A percentile compares a stretch with the other conserved stretches of the same genome.
These are phyloP conservation scores for Pythium phragmiticola DNA, from an alignment of 352 stramenopile species.

Conservation along the genomic window DNA sequence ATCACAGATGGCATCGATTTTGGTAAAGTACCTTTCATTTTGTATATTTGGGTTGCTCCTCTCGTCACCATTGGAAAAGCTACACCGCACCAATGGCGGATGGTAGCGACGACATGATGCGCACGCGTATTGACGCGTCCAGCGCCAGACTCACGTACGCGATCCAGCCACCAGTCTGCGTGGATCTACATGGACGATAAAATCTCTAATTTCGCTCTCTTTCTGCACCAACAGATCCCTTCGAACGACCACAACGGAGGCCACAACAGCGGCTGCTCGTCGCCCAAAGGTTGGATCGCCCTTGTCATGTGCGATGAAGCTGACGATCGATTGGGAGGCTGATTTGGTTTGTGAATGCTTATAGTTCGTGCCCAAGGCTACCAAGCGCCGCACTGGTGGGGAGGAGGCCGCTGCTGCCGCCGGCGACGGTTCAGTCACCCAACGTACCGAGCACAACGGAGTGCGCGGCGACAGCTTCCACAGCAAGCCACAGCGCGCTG, in stretches of 20 bases:
- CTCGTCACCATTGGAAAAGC: conserved; percentile 14
- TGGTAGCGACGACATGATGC: conserved; percentile 45
- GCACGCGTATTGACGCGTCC: conserved; percentile 67
- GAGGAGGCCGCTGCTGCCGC: conserved; percentile 23
- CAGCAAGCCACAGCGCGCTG: conserved; percentile 37
- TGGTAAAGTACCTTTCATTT: conserved; percentile 1
- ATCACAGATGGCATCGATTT: neutral
- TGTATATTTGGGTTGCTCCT: conserved; percentile 25
- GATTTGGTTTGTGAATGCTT: neutral
- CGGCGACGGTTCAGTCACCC: conserved; percentile 8
- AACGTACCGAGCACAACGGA: conserved; percentile 15
- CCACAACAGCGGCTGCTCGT: conserved; percentile 36
- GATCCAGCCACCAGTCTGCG: neutral
- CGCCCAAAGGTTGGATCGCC: conserved; percentile 45
- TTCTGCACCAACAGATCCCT: conserved; percentile 45
- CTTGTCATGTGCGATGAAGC: neutral
- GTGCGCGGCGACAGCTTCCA: conserved; percentile 28
- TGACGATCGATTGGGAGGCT: neutral
- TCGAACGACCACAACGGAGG: conserved; percentile 37
- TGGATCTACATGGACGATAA: neutral
- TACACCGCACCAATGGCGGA: conserved; percentile 28
- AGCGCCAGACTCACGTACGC: conserved; percentile 66
- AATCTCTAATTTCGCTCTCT: neutral
- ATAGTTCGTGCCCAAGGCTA: conserved; percentile 77
- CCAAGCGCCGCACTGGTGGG: conserved; percentile 44